Evolutionary conservation across 208 protist genomes (phyloP).

Genomic region (Acanthamoeba healyi): DNA sequence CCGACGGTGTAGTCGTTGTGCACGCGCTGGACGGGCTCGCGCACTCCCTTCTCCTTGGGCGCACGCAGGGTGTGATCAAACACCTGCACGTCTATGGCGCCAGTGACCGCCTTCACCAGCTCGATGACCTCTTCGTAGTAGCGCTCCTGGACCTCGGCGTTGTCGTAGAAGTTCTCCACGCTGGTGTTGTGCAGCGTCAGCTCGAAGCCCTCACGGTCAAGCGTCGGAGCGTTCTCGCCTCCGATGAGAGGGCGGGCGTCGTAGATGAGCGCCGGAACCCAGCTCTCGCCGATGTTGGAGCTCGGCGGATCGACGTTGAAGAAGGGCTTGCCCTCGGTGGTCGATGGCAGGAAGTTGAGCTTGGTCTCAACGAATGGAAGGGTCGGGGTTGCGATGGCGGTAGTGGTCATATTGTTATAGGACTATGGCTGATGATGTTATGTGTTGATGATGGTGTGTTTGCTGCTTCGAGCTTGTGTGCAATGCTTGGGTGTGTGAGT

Average conservation of each 20-base stretch:
- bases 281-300: background rate
- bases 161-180: slow-evolving; percentile 1
- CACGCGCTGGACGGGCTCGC: background rate
- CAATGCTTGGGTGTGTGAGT: too few relatives aligned
- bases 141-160: background rate
- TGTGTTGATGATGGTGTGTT: too few relatives aligned
- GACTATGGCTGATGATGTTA: too few relatives aligned
- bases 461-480: too few relatives aligned
- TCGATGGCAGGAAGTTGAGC: background rate
- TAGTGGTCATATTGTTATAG: background rate
- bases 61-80: slow-evolving; percentile 1
- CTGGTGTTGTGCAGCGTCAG: background rate
- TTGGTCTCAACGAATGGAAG: background rate
- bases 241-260: background rate
- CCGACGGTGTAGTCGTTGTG: slow-evolving; percentile 20
- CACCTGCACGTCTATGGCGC: background rate
- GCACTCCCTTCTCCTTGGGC: background rate
- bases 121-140: background rate
- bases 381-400: background rate
- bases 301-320: background rate
- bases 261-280: background rate
- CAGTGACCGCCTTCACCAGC: background rate
- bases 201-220: background rate
- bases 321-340: background rate
- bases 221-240: background rate